phyloP scores from a whole-genome alignment of 768 basidiomycete genomes.

The Mrakia hoshinonis region DNA sequence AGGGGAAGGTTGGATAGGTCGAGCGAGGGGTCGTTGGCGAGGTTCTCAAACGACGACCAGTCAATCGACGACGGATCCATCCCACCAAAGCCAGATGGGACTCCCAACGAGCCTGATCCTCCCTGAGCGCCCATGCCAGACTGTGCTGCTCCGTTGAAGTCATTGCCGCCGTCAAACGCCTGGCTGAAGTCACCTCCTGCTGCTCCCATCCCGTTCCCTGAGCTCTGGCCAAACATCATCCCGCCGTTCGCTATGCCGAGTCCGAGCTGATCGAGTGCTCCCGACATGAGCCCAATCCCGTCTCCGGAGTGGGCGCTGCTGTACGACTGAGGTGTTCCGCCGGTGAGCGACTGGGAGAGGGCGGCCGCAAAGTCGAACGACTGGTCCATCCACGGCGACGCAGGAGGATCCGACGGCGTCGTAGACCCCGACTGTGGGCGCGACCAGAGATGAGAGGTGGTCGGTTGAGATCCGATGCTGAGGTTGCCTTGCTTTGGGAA shows the following conservation, averaged over 20 bases:
- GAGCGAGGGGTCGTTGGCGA: neutral
- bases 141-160: neutral
- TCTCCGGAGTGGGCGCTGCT: neutral
- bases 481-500: neutral
- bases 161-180: neutral
- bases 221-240: neutral
- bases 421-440: constrained; percentile 7
- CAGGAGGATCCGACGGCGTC: neutral
- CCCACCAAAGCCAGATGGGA: neutral
- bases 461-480: neutral
- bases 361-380: constrained; percentile 5
- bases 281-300: neutral
- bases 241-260: neutral
- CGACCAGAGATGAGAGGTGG: neutral
- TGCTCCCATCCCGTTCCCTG: neutral
- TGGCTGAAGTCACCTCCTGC: neutral
- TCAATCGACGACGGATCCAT: neutral
- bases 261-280: neutral
- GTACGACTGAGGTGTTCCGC: neutral
- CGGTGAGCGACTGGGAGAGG: constrained; percentile 5
- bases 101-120: neutral
- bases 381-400: neutral
- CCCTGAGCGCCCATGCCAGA: neutral
- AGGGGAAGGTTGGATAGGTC: constrained; percentile 17
- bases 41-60: neutral